Conservation (phyloP, 1,284 basidiomycete species). For the Mycosarcoma mackinlayi region DNA sequence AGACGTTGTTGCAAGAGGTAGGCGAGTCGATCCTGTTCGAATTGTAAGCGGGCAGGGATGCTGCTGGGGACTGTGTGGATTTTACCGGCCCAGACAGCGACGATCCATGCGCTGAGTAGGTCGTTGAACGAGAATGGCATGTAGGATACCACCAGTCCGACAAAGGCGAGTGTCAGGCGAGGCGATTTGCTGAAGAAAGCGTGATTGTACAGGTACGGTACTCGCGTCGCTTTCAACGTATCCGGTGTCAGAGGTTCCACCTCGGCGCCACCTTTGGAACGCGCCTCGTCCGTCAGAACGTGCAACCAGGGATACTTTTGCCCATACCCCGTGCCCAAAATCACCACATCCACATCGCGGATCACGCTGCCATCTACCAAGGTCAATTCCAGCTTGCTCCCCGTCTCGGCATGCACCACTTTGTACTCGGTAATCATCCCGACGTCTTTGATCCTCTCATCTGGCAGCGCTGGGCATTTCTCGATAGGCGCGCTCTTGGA, state of each 20-base stretch:
- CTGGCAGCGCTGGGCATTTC: constrained; percentile 50
- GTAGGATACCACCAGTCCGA: constrained; percentile 44
- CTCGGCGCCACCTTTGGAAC: not conserved
- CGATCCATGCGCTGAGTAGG: constrained; percentile 38
- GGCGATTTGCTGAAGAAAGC: constrained; percentile 27
- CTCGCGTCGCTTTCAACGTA: constrained; percentile 15
- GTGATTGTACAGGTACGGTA: constrained; percentile 48
- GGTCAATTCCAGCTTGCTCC: constrained; percentile 32
- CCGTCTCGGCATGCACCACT: constrained; percentile 11
- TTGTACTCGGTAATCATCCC: constrained; percentile 42
- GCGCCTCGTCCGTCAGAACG: constrained; percentile 35
- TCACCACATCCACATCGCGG: constrained; percentile 47
- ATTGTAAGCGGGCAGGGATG: constrained; percentile 14
- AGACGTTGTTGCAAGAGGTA: constrained; percentile 16
- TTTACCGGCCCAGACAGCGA: constrained; percentile 44
- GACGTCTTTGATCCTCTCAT: constrained; percentile 55
- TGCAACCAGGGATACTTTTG: constrained; percentile 50
- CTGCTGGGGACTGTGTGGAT: constrained; percentile 27
- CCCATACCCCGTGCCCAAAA: constrained; percentile 52
- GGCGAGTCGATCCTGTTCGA: constrained; percentile 23
- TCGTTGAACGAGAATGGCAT: constrained; percentile 52
- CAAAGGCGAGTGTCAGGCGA: constrained; percentile 36
- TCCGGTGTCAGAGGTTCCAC: constrained; percentile 26
- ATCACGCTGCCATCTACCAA: constrained; percentile 47
- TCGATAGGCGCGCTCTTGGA: constrained; percentile 26